Evolutionary conservation across 2,329 filamentous ascomycete species (phyloP).

Genomic region (Bipolaris cookei): DNA sequence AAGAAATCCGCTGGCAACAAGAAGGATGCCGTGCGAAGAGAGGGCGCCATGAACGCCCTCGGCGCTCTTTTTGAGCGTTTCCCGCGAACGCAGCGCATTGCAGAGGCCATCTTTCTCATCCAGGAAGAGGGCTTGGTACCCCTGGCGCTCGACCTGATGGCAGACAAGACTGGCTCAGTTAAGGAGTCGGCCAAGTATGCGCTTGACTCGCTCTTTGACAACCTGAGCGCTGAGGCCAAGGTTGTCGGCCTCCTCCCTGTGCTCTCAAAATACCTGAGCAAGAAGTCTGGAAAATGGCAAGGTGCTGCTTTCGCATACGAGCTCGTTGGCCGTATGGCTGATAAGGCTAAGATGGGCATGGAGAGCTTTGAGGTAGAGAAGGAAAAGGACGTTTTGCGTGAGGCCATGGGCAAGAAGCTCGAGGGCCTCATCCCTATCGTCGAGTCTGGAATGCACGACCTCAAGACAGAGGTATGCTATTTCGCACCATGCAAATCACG

Average conservation of each 20-base stretch:
- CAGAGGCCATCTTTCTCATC: slow-evolving; percentile 81
- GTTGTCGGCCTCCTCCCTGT: slow-evolving; percentile 81
- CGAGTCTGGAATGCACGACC: slow-evolving; percentile 92
- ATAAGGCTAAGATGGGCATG: slow-evolving; percentile 86
- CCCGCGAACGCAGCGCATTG: slow-evolving; percentile 75
- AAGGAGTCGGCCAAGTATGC: slow-evolving; percentile 93
- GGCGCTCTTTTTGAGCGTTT: slow-evolving; percentile 93
- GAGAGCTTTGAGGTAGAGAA: slow-evolving; percentile 84
- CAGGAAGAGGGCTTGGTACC: slow-evolving; percentile 77
- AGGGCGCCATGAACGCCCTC: slow-evolving; percentile 93
- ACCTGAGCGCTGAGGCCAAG: slow-evolving; percentile 80
- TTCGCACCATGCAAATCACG: slow-evolving; percentile 49
- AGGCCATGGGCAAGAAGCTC: slow-evolving; percentile 86
- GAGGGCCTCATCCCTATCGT: slow-evolving; percentile 89
- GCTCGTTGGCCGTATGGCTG: slow-evolving; percentile 89
- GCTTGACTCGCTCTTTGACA: slow-evolving; percentile 83
- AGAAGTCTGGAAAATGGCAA: slow-evolving; percentile 94
- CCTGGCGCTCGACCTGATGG: slow-evolving; percentile 79
- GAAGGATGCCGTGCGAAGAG: slow-evolving; percentile 84
- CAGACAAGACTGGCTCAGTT: slow-evolving; percentile 89
- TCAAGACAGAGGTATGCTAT: slow-evolving; percentile 72
- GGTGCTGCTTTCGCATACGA: slow-evolving; percentile 86
- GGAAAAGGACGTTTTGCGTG: slow-evolving; percentile 87
- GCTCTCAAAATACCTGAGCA: slow-evolving; percentile 76
- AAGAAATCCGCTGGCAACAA: slow-evolving; percentile 87